Evolutionary conservation across 805 yeast species (phyloP).

Genomic region (Metschnikowia matae): DNA sequence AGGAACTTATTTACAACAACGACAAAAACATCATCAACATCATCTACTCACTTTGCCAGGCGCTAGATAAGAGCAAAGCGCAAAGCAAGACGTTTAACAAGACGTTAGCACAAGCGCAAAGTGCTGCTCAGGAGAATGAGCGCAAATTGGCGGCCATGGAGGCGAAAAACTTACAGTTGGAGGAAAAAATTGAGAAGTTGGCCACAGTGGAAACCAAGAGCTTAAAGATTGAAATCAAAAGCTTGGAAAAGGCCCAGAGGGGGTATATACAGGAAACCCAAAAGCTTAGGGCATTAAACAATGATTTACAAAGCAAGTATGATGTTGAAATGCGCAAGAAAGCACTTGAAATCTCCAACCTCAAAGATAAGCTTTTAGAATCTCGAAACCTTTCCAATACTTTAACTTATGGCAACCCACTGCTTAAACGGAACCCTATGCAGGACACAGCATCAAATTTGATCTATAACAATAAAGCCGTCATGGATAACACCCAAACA

Average conservation of each 20-base stretch:
- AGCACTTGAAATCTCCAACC: conserved; percentile 28
- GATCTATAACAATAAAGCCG: conserved; percentile 25
- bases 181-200: conserved; percentile 17
- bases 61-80: conserved; percentile 29
- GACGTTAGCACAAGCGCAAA: conserved; percentile 26
- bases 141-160: conserved; percentile 22
- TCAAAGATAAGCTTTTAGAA: conserved; percentile 34
- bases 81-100: conserved; percentile 31
- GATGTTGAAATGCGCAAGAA: conserved; percentile 34
- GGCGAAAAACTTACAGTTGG: conserved; percentile 15
- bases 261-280: conserved; percentile 28
- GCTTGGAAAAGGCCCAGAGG: conserved; percentile 19
- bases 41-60: conserved; percentile 30
- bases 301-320: conserved; percentile 30
- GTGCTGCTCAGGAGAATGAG: conserved; percentile 23
- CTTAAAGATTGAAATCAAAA: conserved; percentile 13
- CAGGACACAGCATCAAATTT: conserved; percentile 4
- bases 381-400: conserved; percentile 28
- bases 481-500: conserved; percentile 14
- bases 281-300: conserved; percentile 25
- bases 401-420: conserved; percentile 26
- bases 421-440: conserved; percentile 4
- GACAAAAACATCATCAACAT: conserved; percentile 37
- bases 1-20: conserved; percentile 31
- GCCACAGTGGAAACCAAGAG: conserved; percentile 19